Percentiles rank a stretch among this genome's conserved stretches.
Evolutionary conservation across 2,329 filamentous ascomycete species (phyloP).

Genomic region (Ophiosphaerella narmari): DNA sequence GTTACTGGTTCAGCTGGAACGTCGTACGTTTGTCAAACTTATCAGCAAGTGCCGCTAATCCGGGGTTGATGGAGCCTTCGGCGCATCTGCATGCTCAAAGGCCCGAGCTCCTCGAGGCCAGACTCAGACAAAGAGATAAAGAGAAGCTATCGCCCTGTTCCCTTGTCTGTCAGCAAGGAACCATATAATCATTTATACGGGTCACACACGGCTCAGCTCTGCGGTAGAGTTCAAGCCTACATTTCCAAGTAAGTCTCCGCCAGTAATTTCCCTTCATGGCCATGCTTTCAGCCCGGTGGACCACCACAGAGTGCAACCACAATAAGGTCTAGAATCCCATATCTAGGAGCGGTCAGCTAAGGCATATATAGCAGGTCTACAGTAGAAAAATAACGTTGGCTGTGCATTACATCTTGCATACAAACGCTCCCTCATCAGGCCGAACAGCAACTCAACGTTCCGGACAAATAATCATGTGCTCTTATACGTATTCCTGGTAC

Average conservation of each 20-base stretch:
- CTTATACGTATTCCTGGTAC: constrained; percentile 54
- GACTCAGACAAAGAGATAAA: constrained; percentile 18
- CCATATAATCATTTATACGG: constrained; percentile 1
- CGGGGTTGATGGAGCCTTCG: constrained; percentile 24
- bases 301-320: not conserved
- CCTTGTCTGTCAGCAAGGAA: not conserved
- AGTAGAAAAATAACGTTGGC: too few species aligned
- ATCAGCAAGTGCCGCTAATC: constrained; percentile 34
- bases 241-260: not conserved
- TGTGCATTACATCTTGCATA: too few species aligned
- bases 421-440: too few species aligned
- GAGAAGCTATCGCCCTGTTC: constrained; percentile 5
- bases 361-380: constrained; percentile 3
- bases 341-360: constrained; percentile 17
- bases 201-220: too few species aligned
- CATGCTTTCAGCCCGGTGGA: too few species aligned
- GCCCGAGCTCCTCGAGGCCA: constrained; percentile 15
- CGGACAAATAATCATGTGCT: constrained; percentile 46
- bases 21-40: constrained; percentile 26
- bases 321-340: constrained; percentile 1
- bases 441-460: too few species aligned
- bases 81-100: constrained; percentile 8
- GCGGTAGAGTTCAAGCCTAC: not conserved
- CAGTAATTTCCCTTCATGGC: not conserved
- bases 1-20: constrained; percentile 16